Conservation (phyloP, 192 early-diverging fungal genomes). For the Podila minutissima region DNA sequence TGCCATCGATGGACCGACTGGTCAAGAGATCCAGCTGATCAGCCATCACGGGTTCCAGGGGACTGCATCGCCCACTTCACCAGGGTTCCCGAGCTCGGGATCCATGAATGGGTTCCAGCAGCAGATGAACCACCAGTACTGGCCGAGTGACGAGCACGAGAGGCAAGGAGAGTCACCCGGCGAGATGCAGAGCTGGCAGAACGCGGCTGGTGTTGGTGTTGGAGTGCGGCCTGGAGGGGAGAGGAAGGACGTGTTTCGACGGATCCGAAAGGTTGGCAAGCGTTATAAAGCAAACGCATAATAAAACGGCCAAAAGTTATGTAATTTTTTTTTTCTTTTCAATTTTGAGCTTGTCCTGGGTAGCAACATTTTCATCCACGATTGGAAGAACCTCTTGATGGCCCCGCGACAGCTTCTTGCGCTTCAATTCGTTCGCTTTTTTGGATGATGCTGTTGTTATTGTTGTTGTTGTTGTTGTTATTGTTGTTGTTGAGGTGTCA, state of each 20-base stretch:
- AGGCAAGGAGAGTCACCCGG: neutral
- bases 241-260: neutral
- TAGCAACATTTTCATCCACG: no score
- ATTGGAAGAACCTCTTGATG: no score
- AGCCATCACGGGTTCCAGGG: conserved; percentile 33
- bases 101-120: neutral
- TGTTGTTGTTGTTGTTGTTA: no score
- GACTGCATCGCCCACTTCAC: neutral
- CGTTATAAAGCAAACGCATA: neutral
- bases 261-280: neutral
- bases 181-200: neutral
- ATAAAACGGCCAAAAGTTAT: neutral
- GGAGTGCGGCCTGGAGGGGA: no score
- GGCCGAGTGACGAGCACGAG: no score
- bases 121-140: neutral
- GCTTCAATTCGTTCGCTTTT: no score
- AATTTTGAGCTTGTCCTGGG: no score
- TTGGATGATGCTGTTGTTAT: no score
- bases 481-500: no score
- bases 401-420: no score
- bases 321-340: neutral
- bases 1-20: conserved; percentile 16
- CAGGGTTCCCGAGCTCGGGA: neutral
- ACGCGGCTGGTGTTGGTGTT: no score
- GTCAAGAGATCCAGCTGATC: conserved; percentile 32